Evolutionary conservation across 106 monocot species (phyloP), one percentile per base, ranked within the genome.

Genomic region (Amphibolis antarctica): DNA sequence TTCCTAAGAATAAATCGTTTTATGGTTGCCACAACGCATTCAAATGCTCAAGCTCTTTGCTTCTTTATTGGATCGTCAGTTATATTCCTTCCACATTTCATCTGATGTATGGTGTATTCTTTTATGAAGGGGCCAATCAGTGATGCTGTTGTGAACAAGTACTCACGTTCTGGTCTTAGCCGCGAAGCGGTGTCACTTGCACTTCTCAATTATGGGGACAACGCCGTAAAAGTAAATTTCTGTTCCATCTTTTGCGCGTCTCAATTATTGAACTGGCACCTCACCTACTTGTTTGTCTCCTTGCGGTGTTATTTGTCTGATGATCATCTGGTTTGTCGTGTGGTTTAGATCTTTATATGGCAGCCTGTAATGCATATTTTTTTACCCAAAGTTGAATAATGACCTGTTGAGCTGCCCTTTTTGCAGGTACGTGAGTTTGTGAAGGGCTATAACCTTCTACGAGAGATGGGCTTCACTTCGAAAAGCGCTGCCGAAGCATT

Each of bases 401-500:
- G 13, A 53, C 10, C 53, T 66, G n/a, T 53, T 28, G 28, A 23
- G 50, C 49, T 44, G 22, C 50, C 2, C 30, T 68, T 21, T 61
- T 74, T 71, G 4, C 76, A 98, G 96, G 96, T 98, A 9, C 81
- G 82, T 59, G 86, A 98, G 56, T 96, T 96, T 68, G 86, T 96
- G 50, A 96, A 86, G 66, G 84, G 84, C 11, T 96, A 86, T 45
- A 85, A 87, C 56, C 59, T 86, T 82, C 83, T 96, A 42, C 80
- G 79, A 17, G 96, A 96, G 72, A 96, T 96, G 96, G 96, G 96
- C 17, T 96, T 96, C 75, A 57, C 81, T 19, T 87, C 90, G 1
- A 84, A 84, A 58, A 78, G 80, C 62, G 84, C 86, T 0, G 77
- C 90, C 4, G 96, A 96, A 76, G 84, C 74, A 48, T 72, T 96